These are phyloP conservation scores for Cryoendolithus antarcticus DNA, from an alignment of 2,329 filamentous ascomycete genomes.

Conservation along the genomic window DNA sequence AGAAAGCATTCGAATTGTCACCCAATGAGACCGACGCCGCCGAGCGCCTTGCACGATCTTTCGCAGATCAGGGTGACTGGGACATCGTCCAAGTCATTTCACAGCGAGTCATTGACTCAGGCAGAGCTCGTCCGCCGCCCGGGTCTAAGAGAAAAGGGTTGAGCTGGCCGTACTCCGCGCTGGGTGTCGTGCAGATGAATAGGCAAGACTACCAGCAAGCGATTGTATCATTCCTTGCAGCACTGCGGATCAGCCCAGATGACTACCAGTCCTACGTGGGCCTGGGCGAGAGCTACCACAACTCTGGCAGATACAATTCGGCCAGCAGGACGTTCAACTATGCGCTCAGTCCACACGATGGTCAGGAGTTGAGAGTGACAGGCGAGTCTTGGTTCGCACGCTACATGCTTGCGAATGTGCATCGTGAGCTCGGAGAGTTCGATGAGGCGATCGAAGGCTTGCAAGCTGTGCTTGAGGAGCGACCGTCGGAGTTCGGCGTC, in stretches of 20 bases:
- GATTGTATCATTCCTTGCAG: slow-evolving; percentile 83
- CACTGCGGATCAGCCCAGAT: slow-evolving; percentile 66
- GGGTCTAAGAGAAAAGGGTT: slow-evolving; percentile 87
- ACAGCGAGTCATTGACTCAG: slow-evolving; percentile 85
- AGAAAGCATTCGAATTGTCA: slow-evolving; percentile 91
- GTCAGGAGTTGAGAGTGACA: slow-evolving; percentile 39
- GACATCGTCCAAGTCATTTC: slow-evolving; percentile 89
- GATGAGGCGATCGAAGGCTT: slow-evolving; percentile 73
- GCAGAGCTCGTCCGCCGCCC: slow-evolving; percentile 76
- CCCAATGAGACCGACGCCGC: slow-evolving; percentile 75
- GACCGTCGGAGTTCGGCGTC: slow-evolving; percentile 70
- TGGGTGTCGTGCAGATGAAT: slow-evolving; percentile 90
- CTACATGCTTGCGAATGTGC: slow-evolving; percentile 93
- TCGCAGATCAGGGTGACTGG: slow-evolving; percentile 88
- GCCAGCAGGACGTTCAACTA: slow-evolving; percentile 83
- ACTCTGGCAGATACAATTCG: slow-evolving; percentile 85
- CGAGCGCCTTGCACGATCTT: slow-evolving; percentile 71
- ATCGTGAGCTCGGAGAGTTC: slow-evolving; percentile 80
- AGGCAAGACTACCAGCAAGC: slow-evolving; percentile 82
- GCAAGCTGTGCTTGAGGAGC: slow-evolving; percentile 54
- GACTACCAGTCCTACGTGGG: slow-evolving; percentile 97
- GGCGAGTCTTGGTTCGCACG: slow-evolving; percentile 86
- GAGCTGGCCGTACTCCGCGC: slow-evolving; percentile 89
- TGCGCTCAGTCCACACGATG: slow-evolving; percentile 62
- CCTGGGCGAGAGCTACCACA: slow-evolving; percentile 93